A percentile compares a stretch with the other conserved stretches of the same genome.
phyloP scores from a whole-genome alignment of 2,329 filamentous ascomycete species.

The Fusarium longipes region DNA sequence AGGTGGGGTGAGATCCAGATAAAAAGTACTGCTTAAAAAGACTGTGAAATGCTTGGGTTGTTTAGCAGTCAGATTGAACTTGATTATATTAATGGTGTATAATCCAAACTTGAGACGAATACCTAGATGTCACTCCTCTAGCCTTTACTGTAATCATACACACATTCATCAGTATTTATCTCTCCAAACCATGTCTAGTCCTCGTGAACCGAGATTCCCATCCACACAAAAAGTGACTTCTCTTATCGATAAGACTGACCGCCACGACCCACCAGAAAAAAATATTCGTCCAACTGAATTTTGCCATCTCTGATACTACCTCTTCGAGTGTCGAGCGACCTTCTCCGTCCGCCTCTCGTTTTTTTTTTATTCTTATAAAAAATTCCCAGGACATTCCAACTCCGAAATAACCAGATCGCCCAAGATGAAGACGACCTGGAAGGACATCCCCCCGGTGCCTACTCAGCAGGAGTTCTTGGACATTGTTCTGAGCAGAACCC shows the following conservation, averaged over 20 bases:
- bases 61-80: neutral
- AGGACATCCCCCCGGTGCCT: slow-evolving; percentile 87
- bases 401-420: slow-evolving; percentile 48
- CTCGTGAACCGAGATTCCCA: neutral
- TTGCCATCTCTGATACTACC: slow-evolving; percentile 38
- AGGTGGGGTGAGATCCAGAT: slow-evolving; percentile 36
- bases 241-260: slow-evolving; percentile 34
- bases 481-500: slow-evolving; percentile 93
- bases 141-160: accelerated
- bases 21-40: slow-evolving; percentile 4
- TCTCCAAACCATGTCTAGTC: neutral
- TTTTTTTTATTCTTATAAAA: slow-evolving; percentile 5
- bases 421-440: slow-evolving; percentile 73
- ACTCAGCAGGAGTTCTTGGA: slow-evolving; percentile 96
- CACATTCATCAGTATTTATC: neutral
- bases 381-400: slow-evolving; percentile 14
- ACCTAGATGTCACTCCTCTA: accelerated
- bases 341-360: slow-evolving; percentile 28
- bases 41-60: neutral
- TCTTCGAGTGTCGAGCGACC: slow-evolving; percentile 32
- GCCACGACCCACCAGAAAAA: slow-evolving; percentile 49
- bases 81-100: neutral
- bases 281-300: slow-evolving; percentile 49
- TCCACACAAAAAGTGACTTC: slow-evolving; percentile 38
- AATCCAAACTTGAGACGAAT: accelerated